These are phyloP conservation scores for Pseudozyma sp. DNA, from an alignment of 1,284 basidiomycete genomes.

Conservation along the genomic window DNA sequence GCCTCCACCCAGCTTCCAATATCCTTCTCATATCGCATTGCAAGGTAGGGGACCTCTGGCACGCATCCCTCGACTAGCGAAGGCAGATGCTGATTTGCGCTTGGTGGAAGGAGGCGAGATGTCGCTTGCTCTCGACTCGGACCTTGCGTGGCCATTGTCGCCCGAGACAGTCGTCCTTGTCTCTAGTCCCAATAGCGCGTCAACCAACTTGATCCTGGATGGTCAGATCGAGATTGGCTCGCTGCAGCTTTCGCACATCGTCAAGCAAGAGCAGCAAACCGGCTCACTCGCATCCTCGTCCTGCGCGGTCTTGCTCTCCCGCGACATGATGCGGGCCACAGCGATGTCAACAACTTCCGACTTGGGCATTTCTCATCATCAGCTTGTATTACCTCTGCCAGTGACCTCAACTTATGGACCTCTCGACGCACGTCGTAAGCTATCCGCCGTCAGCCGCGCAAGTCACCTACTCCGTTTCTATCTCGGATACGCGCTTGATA, in stretches of 20 bases:
- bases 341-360: neutral
- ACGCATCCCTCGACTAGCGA: constrained; percentile 15
- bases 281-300: neutral
- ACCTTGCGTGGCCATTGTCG: constrained; percentile 19
- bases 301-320: constrained; percentile 10
- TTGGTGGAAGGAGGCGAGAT: constrained; percentile 30
- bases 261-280: neutral
- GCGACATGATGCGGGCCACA: constrained; percentile 15
- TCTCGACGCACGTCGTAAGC: constrained; percentile 5
- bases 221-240: constrained; percentile 30
- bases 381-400: constrained; percentile 14
- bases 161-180: constrained; percentile 35
- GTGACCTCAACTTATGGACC: constrained; percentile 17
- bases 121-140: constrained; percentile 8
- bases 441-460: constrained; percentile 20
- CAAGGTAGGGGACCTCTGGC: constrained; percentile 33
- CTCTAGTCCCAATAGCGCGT: neutral
- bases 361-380: constrained; percentile 2
- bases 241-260: constrained; percentile 1
- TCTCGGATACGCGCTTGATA: constrained; percentile 50
- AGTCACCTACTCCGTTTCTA: constrained; percentile 45
- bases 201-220: constrained; percentile 26
- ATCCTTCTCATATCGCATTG: constrained; percentile 24
- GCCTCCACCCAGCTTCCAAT: constrained; percentile 28
- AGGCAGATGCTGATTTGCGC: constrained; percentile 17